phyloP scores from a whole-genome alignment of 129 eudicot genomes.

The Lonicera japonica region DNA sequence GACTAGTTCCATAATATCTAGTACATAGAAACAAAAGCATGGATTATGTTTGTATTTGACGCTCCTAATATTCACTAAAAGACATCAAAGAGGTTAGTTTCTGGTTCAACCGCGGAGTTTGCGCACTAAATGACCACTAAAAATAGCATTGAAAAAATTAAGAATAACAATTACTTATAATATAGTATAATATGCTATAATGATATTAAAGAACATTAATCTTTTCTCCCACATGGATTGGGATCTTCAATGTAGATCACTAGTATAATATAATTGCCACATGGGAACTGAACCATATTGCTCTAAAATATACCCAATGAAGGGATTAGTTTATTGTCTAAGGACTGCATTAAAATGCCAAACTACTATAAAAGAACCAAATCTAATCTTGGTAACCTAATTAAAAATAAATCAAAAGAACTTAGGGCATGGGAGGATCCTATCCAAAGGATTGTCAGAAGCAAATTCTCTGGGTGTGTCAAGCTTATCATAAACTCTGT shows the following conservation, averaged over 20 bases:
- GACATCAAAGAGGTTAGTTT: too few species aligned
- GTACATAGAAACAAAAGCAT: too few species aligned
- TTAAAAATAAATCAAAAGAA: not conserved
- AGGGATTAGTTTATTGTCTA: not conserved
- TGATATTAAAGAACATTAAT: not conserved
- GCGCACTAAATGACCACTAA: too few species aligned
- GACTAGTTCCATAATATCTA: too few species aligned
- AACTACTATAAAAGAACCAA: slow-evolving; percentile 7
- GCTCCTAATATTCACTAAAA: too few species aligned
- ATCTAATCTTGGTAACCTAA: slow-evolving; percentile 15
- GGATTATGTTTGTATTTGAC: too few species aligned
- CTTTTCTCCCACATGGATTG: not conserved
- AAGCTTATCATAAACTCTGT: not conserved
- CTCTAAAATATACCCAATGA: not conserved
- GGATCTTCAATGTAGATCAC: slow-evolving; percentile 20
- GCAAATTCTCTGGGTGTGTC: slow-evolving; percentile 9
- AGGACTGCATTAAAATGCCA: not conserved
- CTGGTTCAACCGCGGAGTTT: too few species aligned
- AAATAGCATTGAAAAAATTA: too few species aligned
- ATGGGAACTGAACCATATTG: slow-evolving; percentile 1
- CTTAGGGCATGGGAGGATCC: not conserved
- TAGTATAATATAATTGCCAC: not conserved
- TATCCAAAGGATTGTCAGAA: slow-evolving; percentile 17
- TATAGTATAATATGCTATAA: too few species aligned
- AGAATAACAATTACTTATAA: too few species aligned